Conservation (phyloP, 140 eudicot species). For the Flaveria floridana region DNA sequence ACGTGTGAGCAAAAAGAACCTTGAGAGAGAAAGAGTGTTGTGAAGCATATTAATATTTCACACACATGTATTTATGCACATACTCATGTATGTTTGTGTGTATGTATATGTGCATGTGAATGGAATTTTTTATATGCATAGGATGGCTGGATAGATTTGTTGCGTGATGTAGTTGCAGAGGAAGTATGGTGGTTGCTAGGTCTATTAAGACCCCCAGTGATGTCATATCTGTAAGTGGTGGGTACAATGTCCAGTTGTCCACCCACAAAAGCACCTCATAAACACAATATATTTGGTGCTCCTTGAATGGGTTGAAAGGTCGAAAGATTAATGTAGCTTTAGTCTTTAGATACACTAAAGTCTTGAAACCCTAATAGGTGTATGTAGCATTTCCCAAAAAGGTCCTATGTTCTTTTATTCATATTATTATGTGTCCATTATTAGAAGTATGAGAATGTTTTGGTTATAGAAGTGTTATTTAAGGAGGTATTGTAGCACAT, state of each 20-base stretch:
- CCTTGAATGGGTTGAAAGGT: slow-evolving; percentile 9
- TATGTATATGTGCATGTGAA: neutral
- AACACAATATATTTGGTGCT: slow-evolving; percentile 16
- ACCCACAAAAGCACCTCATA: slow-evolving; percentile 18
- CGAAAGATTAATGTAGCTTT: slow-evolving; percentile 14
- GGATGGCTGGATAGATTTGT: slow-evolving; percentile 27
- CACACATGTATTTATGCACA: neutral
- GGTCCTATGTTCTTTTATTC: neutral
- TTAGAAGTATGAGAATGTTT: too few species aligned
- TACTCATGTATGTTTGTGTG: neutral
- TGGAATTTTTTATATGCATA: slow-evolving; percentile 11
- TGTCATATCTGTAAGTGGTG: slow-evolving; percentile 11
- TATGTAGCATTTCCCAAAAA: neutral
- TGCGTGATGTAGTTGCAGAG: slow-evolving; percentile 33
- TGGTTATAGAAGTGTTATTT: neutral
- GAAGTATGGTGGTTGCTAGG: slow-evolving; percentile 30
- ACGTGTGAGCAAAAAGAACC: slow-evolving; percentile 19
- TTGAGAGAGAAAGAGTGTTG: slow-evolving; percentile 1
- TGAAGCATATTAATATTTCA: neutral
- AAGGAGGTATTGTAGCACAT: too few species aligned
- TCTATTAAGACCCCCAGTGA: slow-evolving; percentile 2
- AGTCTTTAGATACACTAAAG: neutral
- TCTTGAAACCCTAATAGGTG: slow-evolving; percentile 22
- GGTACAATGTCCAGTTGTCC: slow-evolving; percentile 24
- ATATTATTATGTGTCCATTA: neutral